A percentile compares a stretch with the other conserved stretches of the same genome.
Conservation (phyloP, 202 grass and related monocot species). For the Brachypodium distachyon region DNA sequence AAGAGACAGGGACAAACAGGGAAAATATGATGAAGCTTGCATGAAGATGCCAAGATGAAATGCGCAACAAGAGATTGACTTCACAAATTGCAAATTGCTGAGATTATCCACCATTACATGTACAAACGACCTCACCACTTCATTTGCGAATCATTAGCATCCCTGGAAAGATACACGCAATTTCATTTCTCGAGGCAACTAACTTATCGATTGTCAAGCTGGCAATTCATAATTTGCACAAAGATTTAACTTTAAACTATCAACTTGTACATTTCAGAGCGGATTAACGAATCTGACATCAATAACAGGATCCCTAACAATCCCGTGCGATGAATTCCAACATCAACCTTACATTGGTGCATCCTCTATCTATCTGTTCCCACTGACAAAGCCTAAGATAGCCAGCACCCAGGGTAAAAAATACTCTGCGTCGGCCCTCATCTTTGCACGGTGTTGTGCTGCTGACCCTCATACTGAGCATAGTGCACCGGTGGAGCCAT, state of each 20-base stretch:
- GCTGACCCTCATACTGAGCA: slow-evolving; percentile 37
- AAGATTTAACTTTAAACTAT: neutral
- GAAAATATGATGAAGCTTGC: neutral
- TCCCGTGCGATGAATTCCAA: slow-evolving; percentile 3
- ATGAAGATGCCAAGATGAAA: neutral
- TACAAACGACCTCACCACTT: slow-evolving; percentile 1
- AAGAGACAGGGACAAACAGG: neutral
- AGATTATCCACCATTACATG: neutral
- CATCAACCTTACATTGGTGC: neutral
- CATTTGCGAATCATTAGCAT: neutral
- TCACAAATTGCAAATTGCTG: neutral
- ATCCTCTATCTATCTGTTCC: slow-evolving; percentile 14
- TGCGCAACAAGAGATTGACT: neutral
- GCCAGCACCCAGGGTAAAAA: neutral
- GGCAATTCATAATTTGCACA: neutral
- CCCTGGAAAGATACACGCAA: neutral
- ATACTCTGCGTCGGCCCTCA: slow-evolving; percentile 10
- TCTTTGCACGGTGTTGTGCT: slow-evolving; percentile 51
- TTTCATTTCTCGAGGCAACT: neutral
- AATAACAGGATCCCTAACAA: neutral
- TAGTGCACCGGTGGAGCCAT: slow-evolving; percentile 28
- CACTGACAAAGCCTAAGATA: neutral
- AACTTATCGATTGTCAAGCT: neutral
- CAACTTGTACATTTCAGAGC: neutral
- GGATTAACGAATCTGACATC: neutral